Evolutionary conservation across 169 alveolate genomes (phyloP), one percentile per base, ranked within the genome.

Genomic region (Babesia sp.): DNA sequence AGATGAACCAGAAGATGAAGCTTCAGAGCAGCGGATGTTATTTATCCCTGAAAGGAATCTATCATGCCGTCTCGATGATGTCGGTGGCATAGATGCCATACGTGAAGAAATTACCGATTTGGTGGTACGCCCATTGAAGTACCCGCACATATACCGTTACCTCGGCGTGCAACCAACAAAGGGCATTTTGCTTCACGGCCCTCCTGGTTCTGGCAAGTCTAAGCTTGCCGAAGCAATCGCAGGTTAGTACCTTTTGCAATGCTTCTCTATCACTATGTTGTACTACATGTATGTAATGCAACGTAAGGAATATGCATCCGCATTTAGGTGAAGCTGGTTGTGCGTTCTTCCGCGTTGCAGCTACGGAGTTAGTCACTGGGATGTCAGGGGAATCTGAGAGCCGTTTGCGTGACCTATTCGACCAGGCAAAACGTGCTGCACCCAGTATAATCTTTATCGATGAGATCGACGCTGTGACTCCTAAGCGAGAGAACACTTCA

Each of bases 141-240:
- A 76, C 44, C 91, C 99, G 18, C 94, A 94, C 50, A 87, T 93
- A 46, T 95, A 93, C 81, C 75, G 85, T 56, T 90, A 87, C 66
- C 90, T 97, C 24, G 96, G 97, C 8, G 90, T 79, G 12, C 90
- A 93, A 34, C 95, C 98, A 22, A 97, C 98, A 26, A 94, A 95
- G 12, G 98, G 98, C 3, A 95, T 96, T 24, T 87, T 96, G 64
- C 85, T 97, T 61, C 96, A 93, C 86, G 99, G 99, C 12, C 98
- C 98, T 3, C 99, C 99, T 0, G 99, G 99, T 3, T 94, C 98
- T 71, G 99, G 99, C 26, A 91, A 91, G 81, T 96, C 99, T 12
- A 88, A 95, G 41, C 95, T 98, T 46, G 98, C 99, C 3, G 95
- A 97, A 83, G 99, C 99, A 34, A 93, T 93, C 18, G 96, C 99